Evolutionary conservation across 176 grass and related monocot genomes (phyloP), one percentile per base, ranked within the genome.

Genomic region (Avena eriantha): DNA sequence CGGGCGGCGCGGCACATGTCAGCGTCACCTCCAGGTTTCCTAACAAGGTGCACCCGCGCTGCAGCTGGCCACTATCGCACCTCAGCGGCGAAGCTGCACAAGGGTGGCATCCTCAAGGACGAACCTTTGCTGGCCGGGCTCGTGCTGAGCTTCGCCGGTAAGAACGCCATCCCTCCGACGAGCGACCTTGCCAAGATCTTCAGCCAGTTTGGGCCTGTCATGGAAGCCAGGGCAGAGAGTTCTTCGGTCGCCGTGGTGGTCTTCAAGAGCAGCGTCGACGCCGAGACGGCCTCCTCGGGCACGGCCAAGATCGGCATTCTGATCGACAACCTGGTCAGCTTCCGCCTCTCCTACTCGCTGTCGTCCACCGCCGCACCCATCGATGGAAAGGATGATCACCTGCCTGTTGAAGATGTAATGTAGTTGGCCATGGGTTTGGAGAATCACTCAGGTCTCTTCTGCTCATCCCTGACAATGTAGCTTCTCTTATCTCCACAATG

Each of bases 121-220:
- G 70, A 75, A n/a, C 55, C 54, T 50, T 79, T 79, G 54, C 79
- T 82, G 26, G 70, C 81, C 24, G 64, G 86, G 16, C 79, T 90
- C 0, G 45, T 90, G 24, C 91, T 93, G 29, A 85, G 84, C 33
- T 93, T 97, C 82, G 82, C 56, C 54, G 54, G 69, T 3, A 16
- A 83, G 0, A 35, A 9, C 19, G 23, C 9, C 1, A 36, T 93
- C 76, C 95, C 91, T 77, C 74, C 85, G 16, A 0, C 67, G 26
- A 58, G 17, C 45, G 81, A 91, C 41, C 89, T 95, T 10, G 73
- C 82, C 34, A 79, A 33, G 26, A 78, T 88, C 82, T 97, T 97
- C 55, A 81, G 91, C 64, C 70, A 49, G 29, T 95, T 88, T 70
- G 95, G 95, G 23, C 89, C 89, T 14, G 11, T 95, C 63, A 69